Evolutionary conservation across 345 rosid genomes (phyloP), one percentile per base, ranked within the genome.

Genomic region (Citrus inodora): DNA sequence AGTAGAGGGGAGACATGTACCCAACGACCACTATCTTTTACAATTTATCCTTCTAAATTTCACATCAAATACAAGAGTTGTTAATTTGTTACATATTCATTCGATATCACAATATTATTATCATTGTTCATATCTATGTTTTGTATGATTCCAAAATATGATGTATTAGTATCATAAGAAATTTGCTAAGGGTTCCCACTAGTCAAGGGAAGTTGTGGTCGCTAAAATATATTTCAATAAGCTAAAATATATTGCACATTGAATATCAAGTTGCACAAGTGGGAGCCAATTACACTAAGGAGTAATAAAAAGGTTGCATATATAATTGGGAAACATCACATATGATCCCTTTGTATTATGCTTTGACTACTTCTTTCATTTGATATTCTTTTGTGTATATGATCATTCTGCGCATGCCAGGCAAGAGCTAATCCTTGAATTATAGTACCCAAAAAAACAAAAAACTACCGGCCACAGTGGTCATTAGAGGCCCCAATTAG

Each of bases 231-330:
- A 25, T 25, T 25, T 25, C 27, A 25, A 25, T 25, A 25, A 25
- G 30, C 32, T n/a, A 38, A 60, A 7, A 30, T 30, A 53, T 64
- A 53, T 17, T 21, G 32, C 38, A 56, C 40, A 35, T 14, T 28
- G 24, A 67, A 59, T 66, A 62, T 25, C 74, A 79, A 79, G 38
- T 69, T 80, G 79, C 75, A 61, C 56, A 75, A 35, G 21, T 68
- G 75, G 55, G 17, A 35, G 24, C 35, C 14, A 1, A 40, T 42
- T 40, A 19, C 61, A 24, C 37, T 32, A 10, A 6, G 27, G 6
- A 4, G 1, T 5, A 55, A 53, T 17, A 16, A 17, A 13, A 53
- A 22, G 46, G 48, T 16, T 17, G 21, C 27, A 60, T 8, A 69
- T 38, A 46, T 8, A 69, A 69, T 30, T 42, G 17, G 78, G 67